Evolutionary conservation across 176 grass and related monocot genomes (phyloP).

Genomic region (Areca catechu): DNA sequence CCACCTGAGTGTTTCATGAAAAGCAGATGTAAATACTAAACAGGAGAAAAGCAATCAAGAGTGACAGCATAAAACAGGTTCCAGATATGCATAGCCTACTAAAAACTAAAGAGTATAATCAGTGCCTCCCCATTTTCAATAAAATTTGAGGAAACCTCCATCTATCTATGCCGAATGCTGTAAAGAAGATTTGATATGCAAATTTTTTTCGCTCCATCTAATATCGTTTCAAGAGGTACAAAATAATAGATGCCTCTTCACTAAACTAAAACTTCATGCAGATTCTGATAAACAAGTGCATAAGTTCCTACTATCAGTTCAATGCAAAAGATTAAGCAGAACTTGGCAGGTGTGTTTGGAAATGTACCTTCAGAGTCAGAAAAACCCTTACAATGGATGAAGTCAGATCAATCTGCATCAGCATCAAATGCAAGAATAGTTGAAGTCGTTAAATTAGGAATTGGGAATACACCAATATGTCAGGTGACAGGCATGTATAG

Average conservation of each 20-base stretch:
- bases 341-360: neutral
- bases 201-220: too few species aligned
- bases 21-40: neutral
- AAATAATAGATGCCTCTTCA: too few species aligned
- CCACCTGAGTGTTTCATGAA: conserved; percentile 11
- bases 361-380: conserved; percentile 20
- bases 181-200: too few species aligned
- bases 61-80: neutral
- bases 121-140: too few species aligned
- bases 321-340: neutral
- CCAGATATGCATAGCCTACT: too few species aligned
- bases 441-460: neutral
- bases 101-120: too few species aligned
- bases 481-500: neutral
- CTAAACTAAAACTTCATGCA: too few species aligned
- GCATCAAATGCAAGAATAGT: neutral
- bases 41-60: neutral
- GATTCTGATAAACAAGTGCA: too few species aligned
- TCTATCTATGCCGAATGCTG: too few species aligned
- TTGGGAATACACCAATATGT: neutral
- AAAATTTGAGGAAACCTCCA: too few species aligned
- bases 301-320: too few species aligned
- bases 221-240: too few species aligned
- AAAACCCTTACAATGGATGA: conserved; percentile 18
- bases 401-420: conserved; percentile 22